Evolutionary conservation across 768 basidiomycete species (phyloP), one percentile per base, ranked within the genome.

Genomic region (Tulasnella sp.): DNA sequence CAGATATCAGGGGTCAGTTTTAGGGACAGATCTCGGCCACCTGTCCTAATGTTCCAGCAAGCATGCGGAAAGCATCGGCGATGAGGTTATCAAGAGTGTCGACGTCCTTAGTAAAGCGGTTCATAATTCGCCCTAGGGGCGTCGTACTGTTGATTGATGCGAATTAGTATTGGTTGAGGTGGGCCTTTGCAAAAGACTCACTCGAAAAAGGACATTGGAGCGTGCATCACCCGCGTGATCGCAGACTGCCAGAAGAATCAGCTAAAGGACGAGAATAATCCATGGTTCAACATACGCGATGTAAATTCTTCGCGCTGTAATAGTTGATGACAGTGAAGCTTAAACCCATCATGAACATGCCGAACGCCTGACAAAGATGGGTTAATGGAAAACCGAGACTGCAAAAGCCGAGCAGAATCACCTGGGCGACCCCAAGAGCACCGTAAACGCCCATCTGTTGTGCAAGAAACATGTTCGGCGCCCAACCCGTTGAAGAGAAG

Each of bases 91-190:
- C 84, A n/a, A 85, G 79, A 32, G 82, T 82, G 26, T 82, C 80
- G 29, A 85, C 80, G 78, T 85, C 85, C 77, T 83, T 84, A 0
- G 82, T 81, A 11, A 85, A 77, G 1, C 84, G 79, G 29, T 80
- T 81, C 78, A 84, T 81, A 73, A 85, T 84, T 16, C 84, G 80
- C 7, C 84, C 84, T 16, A 79, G 78, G 11, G 70, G 76, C n/a
- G 75, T 76, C 9, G 75, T 76, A 26, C 61, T 67, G 32, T 67
- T 15, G 26, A 35, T 67, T 15, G 26, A 35, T 67, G 20, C 32
- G 40, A 40, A 16, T 73, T 26, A 73, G 40, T 48, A 15, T 42
- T 18, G 32, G 11, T 9, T 32, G 5, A 29, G 26, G 11, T 2
- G 35, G 26, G 39, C 4, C 46, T 73, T 42, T 42, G 71, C 13